Evolutionary conservation across 805 yeast species (phyloP), one percentile per base, ranked within the genome.

Genomic region (Teunomyces cretensis): DNA sequence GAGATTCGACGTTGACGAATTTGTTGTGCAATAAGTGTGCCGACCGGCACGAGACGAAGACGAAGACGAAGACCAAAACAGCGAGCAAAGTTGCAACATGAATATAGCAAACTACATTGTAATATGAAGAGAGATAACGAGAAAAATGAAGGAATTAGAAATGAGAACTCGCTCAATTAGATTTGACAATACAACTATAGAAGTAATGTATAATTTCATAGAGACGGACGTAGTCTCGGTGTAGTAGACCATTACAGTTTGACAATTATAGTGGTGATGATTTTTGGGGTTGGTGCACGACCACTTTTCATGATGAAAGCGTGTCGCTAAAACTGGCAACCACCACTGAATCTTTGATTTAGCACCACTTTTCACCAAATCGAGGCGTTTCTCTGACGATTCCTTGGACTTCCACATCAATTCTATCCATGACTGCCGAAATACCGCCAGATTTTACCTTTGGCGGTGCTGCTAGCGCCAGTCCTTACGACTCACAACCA

Each of bases 1-100:
- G 50, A 49, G 52, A 42, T 53, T 53, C 36, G 55, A 51, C 40
- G 56, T 53, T 14, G 52, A 47, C 35, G 55, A 51, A 17, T 50
- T 51, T 42, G 55, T 53, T 41, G 53, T 53, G 19, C 53, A 53
- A 42, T 51, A 50, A 19, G 22, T 6, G 22, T 4, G n/a, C n/a
- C n/a, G n/a, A n/a, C n/a, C n/a, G n/a, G n/a, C n/a, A n/a, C n/a
- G n/a, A n/a, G n/a, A n/a, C n/a, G n/a, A n/a, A n/a, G n/a, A n/a
- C n/a, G n/a, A n/a, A n/a, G n/a, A n/a, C n/a, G n/a, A n/a, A n/a
- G n/a, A n/a, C n/a, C n/a, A n/a, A n/a, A n/a, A 3, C 22, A 19
- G 22, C 22, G 22, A 19, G 22, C 22, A 19, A n/a, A 19, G 22
- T 19, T 19, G 22, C 22, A 19, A 3, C 22, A 19, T 19, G 22